These are phyloP conservation scores for Didymella segeticola DNA, from an alignment of 2,329 filamentous ascomycete species.

Conservation along the genomic window DNA sequence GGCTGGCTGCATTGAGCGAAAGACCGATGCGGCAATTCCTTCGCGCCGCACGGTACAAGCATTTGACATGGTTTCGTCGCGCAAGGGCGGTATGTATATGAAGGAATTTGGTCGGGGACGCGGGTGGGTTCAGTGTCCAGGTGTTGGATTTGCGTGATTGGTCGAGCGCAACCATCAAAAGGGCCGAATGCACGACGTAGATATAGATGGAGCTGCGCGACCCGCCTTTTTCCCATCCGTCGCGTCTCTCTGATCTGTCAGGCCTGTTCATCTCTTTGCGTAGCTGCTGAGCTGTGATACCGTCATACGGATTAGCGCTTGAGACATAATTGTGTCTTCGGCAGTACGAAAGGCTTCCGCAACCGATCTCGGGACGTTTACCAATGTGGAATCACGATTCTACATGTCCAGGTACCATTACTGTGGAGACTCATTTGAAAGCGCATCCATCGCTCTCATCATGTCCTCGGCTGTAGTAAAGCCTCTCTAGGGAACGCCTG, in stretches of 20 bases:
- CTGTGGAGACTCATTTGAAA: conserved; percentile 5
- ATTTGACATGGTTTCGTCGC: not conserved
- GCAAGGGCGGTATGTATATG: not conserved
- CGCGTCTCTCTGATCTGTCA: not conserved
- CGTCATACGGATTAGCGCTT: not conserved
- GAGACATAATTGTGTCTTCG: not conserved
- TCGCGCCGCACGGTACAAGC: not conserved
- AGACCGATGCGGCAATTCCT: not conserved
- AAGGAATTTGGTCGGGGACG: not conserved
- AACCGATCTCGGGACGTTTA: conserved; percentile 1
- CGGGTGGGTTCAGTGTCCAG: not conserved
- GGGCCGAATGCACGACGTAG: not conserved
- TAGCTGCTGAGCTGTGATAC: not conserved
- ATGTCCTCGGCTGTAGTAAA: not conserved
- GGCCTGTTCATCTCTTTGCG: not conserved
- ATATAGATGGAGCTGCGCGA: not conserved
- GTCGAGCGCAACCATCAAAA: not conserved
- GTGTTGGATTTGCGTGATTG: not conserved
- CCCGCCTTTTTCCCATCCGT: not conserved
- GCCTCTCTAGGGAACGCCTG: not conserved
- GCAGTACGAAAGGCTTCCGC: not conserved
- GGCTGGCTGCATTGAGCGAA: not conserved
- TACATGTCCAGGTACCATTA: not conserved
- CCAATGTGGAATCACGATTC: not conserved
- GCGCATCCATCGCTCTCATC: conserved; percentile 4